Percentiles rank a stretch among this genome's conserved stretches.
Conservation (phyloP, 83 land plant genomes). For the Picea mariana region DNA sequence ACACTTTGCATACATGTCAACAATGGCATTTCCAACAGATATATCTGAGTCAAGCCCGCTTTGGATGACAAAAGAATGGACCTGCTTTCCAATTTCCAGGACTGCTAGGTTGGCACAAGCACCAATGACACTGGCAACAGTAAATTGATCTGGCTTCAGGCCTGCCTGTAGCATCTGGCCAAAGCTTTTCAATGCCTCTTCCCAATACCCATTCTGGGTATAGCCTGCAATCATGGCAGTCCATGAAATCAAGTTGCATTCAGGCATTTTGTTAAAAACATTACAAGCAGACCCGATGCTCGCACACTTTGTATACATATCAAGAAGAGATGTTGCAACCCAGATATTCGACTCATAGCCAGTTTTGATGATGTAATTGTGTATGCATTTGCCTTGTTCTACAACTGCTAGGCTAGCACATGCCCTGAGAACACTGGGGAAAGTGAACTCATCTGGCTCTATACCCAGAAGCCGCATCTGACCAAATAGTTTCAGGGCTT, state of each 20-base stretch:
- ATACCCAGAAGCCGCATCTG: too few relatives aligned
- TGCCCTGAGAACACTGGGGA: too few relatives aligned
- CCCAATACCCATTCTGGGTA: slow-evolving; percentile 34
- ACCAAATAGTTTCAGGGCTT: too few relatives aligned
- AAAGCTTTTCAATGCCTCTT: slow-evolving; percentile 24
- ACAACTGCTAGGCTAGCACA: too few relatives aligned
- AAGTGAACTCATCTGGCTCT: too few relatives aligned
- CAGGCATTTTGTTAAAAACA: slow-evolving; percentile 44
- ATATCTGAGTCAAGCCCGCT: slow-evolving; percentile 29
- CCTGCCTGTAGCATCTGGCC: slow-evolving; percentile 31
- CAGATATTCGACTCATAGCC: slow-evolving; percentile 15
- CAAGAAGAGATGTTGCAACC: slow-evolving; percentile 17
- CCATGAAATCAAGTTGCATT: slow-evolving; percentile 39
- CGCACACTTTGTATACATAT: slow-evolving; percentile 38
- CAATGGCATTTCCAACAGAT: slow-evolving; percentile 46
- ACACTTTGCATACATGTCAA: slow-evolving; percentile 63
- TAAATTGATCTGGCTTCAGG: slow-evolving; percentile 33
- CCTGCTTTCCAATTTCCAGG: slow-evolving; percentile 52
- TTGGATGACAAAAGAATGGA: slow-evolving; percentile 43
- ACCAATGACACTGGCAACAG: slow-evolving; percentile 36
- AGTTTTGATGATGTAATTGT: slow-evolving; percentile 12
- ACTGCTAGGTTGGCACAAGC: slow-evolving; percentile 43
- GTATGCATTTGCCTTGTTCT: slow-evolving; percentile 22
- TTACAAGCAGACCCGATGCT: slow-evolving; percentile 24
- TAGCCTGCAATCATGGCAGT: slow-evolving; percentile 53